Percentiles rank a stretch among this genome's conserved stretches.
Evolutionary conservation across 805 yeast species (phyloP).

Genomic region (Yamadazyma paraphyllophila): DNA sequence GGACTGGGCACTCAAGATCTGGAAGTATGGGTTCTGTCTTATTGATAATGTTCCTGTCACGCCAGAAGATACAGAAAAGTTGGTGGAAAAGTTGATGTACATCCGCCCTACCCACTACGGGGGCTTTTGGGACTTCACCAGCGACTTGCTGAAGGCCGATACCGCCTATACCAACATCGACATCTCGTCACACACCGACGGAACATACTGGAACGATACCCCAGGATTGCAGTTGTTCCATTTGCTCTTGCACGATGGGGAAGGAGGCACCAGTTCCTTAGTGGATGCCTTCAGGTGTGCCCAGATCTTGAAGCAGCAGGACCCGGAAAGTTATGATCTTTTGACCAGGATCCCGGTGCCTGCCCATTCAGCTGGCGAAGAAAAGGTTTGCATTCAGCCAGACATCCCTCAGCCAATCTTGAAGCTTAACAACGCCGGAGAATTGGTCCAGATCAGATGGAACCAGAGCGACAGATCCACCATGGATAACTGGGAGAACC

Average conservation of each 20-base stretch:
- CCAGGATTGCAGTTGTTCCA: conserved; percentile 73
- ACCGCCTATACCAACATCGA: conserved; percentile 71
- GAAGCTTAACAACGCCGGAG: conserved; percentile 49
- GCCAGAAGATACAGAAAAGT: conserved; percentile 56
- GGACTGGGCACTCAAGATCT: conserved; percentile 55
- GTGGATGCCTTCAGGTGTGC: conserved; percentile 69
- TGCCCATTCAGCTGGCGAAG: conserved; percentile 78
- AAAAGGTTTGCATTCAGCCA: conserved; percentile 58
- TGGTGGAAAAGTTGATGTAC: conserved; percentile 57
- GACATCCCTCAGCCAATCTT: conserved; percentile 56
- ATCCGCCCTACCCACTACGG: conserved; percentile 72
- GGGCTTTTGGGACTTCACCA: conserved; percentile 79
- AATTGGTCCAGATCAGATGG: conserved; percentile 65
- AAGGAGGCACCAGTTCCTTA: conserved; percentile 66
- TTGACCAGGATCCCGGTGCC: conserved; percentile 52
- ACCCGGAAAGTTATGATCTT: conserved; percentile 52
- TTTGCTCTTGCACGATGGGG: conserved; percentile 58
- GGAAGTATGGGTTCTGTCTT: conserved; percentile 59
- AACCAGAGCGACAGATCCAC: conserved; percentile 68
- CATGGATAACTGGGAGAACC: conserved; percentile 49
- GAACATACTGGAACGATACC: conserved; percentile 71
- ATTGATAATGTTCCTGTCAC: conserved; percentile 59
- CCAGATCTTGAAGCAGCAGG: conserved; percentile 38
- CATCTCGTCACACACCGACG: conserved; percentile 66
- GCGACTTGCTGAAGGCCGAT: conserved; percentile 64